Evolutionary conservation across 2,329 filamentous ascomycete genomes (phyloP), one percentile per base, ranked within the genome.

Genomic region (Nemania sp.): DNA sequence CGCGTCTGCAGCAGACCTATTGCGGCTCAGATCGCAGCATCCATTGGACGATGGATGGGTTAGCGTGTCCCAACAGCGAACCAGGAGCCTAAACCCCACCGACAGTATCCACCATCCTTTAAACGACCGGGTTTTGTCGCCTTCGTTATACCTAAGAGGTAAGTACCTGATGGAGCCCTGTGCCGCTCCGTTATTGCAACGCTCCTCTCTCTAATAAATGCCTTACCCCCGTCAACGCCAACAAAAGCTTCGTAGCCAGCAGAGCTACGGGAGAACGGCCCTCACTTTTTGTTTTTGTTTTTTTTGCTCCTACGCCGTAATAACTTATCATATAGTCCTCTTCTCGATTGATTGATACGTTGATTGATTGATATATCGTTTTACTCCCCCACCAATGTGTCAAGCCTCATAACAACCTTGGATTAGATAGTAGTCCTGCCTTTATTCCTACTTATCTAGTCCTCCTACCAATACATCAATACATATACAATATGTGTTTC

Each of bases 231-330:
- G 27, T 45, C 58, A 53, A 11, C 32, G 26, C 6, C 20, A 43
- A 2, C 41, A 3, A 5, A n/a, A 41, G 43, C 45, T 60, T 26
- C 6, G 26, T 27, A 24, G 8, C 27, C 22, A 61, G 32, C 47
- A 38, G 51, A 35, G 56, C 43, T 5, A n/a, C 5, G 41, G 11
- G 15, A 45, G 41, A 45, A 5, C 41, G n/a, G 15, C n/a, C 15
- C 18, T 51, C 64, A 62, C 45, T 53, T 57, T 43, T 56, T 62
- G 43, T 53, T 57, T 43, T 61, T n/a, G 51, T 56, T 62, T 52
- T 53, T 57, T 43, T 61, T n/a, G 51, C 64, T 32, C 51, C 41
- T 57, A 26, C 24, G 41, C 32, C n/a, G 13, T 45, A 45, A 26
- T 45, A 29, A 35, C 45, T n/a, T 45, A 35, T n/a, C 35, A 35